Conservation (phyloP, 2,329 filamentous ascomycete species). For the Nannizzia gypsea region DNA sequence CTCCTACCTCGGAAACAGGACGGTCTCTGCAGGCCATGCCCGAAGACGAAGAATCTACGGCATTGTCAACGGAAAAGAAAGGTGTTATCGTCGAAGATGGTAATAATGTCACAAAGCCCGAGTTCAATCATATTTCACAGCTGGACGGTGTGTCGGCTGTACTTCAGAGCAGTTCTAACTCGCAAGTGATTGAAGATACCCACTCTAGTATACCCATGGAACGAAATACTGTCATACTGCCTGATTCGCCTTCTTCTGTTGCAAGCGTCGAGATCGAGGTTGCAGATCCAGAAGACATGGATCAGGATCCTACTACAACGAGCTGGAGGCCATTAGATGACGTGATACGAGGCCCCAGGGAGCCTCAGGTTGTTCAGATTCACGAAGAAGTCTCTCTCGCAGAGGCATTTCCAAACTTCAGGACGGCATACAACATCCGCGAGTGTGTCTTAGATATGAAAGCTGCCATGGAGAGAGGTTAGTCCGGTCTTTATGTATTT, state of each 20-base stretch:
- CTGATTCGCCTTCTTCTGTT: slow-evolving; percentile 33
- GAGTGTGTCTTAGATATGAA: slow-evolving; percentile 27
- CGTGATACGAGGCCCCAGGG: slow-evolving; percentile 22
- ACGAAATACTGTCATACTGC: slow-evolving; percentile 24
- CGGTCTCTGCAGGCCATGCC: background rate
- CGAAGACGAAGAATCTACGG: background rate
- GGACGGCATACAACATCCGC: slow-evolving; percentile 18
- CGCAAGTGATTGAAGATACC: background rate
- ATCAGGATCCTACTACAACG: slow-evolving; percentile 35
- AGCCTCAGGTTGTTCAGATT: slow-evolving; percentile 27
- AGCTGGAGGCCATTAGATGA: slow-evolving; percentile 33
- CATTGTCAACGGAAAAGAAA: background rate
- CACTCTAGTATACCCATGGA: slow-evolving; percentile 7
- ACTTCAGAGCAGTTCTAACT: slow-evolving; percentile 8
- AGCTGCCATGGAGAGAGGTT: slow-evolving; percentile 30
- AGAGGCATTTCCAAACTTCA: slow-evolving; percentile 29
- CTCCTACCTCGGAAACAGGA: slow-evolving; percentile 9
- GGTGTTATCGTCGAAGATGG: background rate
- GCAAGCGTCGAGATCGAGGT: slow-evolving; percentile 40
- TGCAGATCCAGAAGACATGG: slow-evolving; percentile 39
- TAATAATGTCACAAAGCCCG: background rate
- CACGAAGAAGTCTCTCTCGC: slow-evolving; percentile 23
- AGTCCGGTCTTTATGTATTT: slow-evolving; percentile 4
- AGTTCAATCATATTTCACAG: background rate
- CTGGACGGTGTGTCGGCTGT: background rate